These are phyloP conservation scores for Tripterygium wilfordii DNA, from an alignment of 177 flowering plant genomes.

Conservation along the genomic window DNA sequence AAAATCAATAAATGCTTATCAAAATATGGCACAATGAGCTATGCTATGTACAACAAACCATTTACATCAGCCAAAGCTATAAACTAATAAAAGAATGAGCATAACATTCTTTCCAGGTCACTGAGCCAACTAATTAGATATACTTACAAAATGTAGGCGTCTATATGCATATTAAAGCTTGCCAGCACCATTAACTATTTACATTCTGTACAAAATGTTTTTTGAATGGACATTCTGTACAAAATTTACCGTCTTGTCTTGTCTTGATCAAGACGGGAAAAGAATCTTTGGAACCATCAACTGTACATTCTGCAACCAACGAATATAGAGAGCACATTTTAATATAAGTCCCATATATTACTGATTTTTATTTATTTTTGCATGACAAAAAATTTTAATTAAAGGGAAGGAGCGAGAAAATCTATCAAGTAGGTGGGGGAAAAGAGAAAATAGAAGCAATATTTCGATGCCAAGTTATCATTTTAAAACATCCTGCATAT, in stretches of 20 bases:
- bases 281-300: slow-evolving; percentile 10
- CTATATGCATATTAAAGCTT: not conserved
- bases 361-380: too few relatives aligned
- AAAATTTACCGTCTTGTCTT: slow-evolving; percentile 15
- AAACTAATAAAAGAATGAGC: slow-evolving; percentile 15
- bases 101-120: not conserved
- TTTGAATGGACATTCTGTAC: too few relatives aligned
- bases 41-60: slow-evolving; percentile 9
- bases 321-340: not conserved
- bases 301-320: slow-evolving; percentile 29
- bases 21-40: not conserved
- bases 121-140: slow-evolving; percentile 3
- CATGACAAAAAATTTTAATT: too few relatives aligned
- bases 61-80: not conserved
- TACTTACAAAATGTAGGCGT: too few relatives aligned
- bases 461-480: too few relatives aligned
- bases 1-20: too few relatives aligned
- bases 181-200: slow-evolving; percentile 3
- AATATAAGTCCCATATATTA: too few relatives aligned
- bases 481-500: too few relatives aligned
- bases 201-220: slow-evolving; percentile 27
- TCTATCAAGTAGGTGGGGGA: too few relatives aligned
- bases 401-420: too few relatives aligned
- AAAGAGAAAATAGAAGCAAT: too few relatives aligned
- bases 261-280: slow-evolving; percentile 15